Base-by-base conservation (phyloP, 1,284 basidiomycete species). In the Puccinia novopanici region DNA sequence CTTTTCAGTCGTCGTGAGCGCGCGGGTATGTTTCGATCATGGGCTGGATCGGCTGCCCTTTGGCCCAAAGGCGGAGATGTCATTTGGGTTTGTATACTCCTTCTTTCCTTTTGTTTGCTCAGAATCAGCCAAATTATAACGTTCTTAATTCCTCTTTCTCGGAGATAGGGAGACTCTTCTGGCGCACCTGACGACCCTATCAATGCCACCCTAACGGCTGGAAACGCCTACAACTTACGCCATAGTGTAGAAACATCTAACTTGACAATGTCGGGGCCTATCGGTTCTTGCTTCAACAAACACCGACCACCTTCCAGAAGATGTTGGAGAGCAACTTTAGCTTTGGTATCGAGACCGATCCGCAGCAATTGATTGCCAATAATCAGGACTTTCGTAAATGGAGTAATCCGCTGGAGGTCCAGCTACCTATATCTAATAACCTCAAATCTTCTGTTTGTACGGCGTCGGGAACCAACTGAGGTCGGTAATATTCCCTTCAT, bases 401-500 rank as follows among this genome's bases (percentile, higher is more conserved):
- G 95, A 89, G 91, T n/a, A 99, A 99, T 86, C 96, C 96, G 12
- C 88, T 98, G 8, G 96, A 99, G 87, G 89, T 92, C 27, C 90
- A 90, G 84, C 87, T 94, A n/a, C 96, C 96, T 0, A 87, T 91
- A 72, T 96, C 96, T 0, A 95, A 95, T 0, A 92, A 91, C 68
- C 93, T 98, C 91, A 95, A 92, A 91, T 98, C 30, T 93, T 92
- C 86, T 98, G 96, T 83, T 89, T 95, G 12, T 98, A 99, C 86
- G 97, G 96, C 0, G 92, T 94, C 83, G 97, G 97, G 27, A 98
- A 85, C 92, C 95, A 83, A 99, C 97, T 0, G 97, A 98, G 89
- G 92, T 91, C 67, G 84, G 88, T 63, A 80, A 59, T 85, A 50
- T 75, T 30, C 48, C 55, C 34, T 73, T 55, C 17, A 83, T 88